Base-by-base conservation (phyloP, 495 filamentous ascomycete genomes). In the Penicillium pancosmium region DNA sequence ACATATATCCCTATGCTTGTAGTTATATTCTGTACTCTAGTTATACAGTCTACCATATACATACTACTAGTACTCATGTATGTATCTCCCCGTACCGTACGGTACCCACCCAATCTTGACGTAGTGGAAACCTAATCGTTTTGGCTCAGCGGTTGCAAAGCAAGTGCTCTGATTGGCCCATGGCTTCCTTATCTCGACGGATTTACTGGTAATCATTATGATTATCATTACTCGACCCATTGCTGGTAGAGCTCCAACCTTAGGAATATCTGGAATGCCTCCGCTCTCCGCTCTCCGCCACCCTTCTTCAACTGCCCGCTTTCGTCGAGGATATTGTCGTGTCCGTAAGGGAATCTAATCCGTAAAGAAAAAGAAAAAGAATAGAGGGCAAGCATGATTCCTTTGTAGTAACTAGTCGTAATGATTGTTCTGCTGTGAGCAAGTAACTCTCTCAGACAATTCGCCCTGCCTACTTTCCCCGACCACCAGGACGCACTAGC, bases 51-150 rank as follows among this genome's bases (percentile, higher is more conserved):
- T 21, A 21, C 19, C 19, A 21, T 21, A 21, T 21, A n/a, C n/a
- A n/a, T n/a, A n/a, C n/a, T n/a, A n/a, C n/a, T n/a, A n/a, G n/a
- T n/a, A 21, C 19, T 21, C 19, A 21, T 21, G 19, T 23, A 23
- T 23, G 23, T 23, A 23, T 23, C 23, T 4, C 6, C 6, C 27
- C 27, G 27, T 31, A 31, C 27, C 27, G 27, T 31, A 31, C 27
- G 27, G 27, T 31, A 31, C 27, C 36, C 36, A 38, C 36, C 15
- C 8, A 47, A 31, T 64, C 70, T 73, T 76, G 75, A 76, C 75
- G 73, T 78, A 73, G 74, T 55, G 59, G 49, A 68, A 73, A 74
- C 64, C 69, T 78, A 75, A 76, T 77, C 72, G 71, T 59, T 63
- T 67, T 62, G 63, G 59, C 50, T 47, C 50, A 65, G 60, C 65